Base-by-base conservation (phyloP, 1,139 yeast genomes). In the Taphrina flavorubra region DNA sequence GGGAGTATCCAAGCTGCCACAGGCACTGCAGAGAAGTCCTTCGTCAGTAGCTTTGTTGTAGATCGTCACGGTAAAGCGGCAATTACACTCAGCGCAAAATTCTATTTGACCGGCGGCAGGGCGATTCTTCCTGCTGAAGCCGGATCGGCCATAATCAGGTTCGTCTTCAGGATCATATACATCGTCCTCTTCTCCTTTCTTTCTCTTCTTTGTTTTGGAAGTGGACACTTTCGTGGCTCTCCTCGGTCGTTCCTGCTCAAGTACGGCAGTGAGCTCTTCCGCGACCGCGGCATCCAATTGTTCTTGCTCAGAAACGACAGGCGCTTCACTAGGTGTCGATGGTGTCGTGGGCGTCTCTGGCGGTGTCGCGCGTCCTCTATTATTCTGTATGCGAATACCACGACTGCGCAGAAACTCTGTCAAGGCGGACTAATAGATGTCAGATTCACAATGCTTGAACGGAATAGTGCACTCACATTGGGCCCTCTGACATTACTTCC, bases 11-110 rank as follows among this genome's bases (percentile, higher is more conserved):
- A 79, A 49, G 75, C 76, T 58, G 18, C 79, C 84, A 77, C 97
- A 90, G 1, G 81, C 81, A 37, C 85, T 85, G 78, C 97, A 90
- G 34, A 89, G 78, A 49, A 79, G 78, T 1, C 77, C 77, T 68
- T 83, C 83, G 49, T 80, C 84, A 36, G 82, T 77, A 67, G 80
- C 82, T 59, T 88, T 81, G 0, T 95, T 86, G 76, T 87, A 88
- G 1, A 88, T 92, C 1, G 88, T 81, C 36, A 90, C 80, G 13
- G 80, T 79, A 75, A 90, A 90, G 49, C 75, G 69, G 42, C 72
- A 69, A 36, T 71, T 70, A 68, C 77, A 74, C 47, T 70, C 72
- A 1, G 76, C 76, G 63, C 76, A 75, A 62, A 74, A 74, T 18
- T 74, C 77, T 11, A 73, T 71, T 51, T 72, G 73, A n/a, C 77